Conservation (phyloP, 202 grass and related monocot species). For the Carex arenaria region DNA sequence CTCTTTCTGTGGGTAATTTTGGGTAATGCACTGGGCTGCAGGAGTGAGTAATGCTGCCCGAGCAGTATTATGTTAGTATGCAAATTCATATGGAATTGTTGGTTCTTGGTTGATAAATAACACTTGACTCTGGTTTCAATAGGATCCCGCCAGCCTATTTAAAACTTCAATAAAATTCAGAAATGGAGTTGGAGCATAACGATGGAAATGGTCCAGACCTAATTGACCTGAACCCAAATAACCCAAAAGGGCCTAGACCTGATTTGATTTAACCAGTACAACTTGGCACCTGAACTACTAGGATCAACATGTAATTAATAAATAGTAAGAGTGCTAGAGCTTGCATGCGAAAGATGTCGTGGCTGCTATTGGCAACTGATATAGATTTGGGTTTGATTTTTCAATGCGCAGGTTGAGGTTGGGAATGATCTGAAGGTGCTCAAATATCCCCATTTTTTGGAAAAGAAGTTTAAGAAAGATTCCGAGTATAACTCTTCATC, state of each 20-base stretch:
- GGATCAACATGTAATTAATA: background rate
- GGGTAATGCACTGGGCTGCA: background rate
- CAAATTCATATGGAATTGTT: background rate
- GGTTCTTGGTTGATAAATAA: background rate
- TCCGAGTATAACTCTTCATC: conserved; percentile 30
- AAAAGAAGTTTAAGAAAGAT: background rate
- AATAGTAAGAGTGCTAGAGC: background rate
- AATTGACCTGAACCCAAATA: background rate
- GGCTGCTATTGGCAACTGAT: background rate
- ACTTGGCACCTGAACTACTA: background rate
- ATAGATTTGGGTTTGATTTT: conserved; percentile 9
- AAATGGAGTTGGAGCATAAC: background rate
- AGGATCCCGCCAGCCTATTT: background rate
- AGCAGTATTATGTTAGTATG: background rate
- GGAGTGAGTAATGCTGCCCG: background rate
- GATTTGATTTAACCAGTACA: background rate
- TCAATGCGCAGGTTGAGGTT: conserved; percentile 34
- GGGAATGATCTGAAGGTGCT: conserved; percentile 22
- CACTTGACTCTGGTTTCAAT: background rate
- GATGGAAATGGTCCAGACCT: background rate
- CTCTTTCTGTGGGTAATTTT: background rate
- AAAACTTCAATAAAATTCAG: background rate
- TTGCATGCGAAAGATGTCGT: background rate
- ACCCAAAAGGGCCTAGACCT: background rate
- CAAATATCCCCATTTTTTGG: conserved; percentile 60